phyloP scores from a whole-genome alignment of 805 yeast genomes.

The Komagataella mondaviorum region DNA sequence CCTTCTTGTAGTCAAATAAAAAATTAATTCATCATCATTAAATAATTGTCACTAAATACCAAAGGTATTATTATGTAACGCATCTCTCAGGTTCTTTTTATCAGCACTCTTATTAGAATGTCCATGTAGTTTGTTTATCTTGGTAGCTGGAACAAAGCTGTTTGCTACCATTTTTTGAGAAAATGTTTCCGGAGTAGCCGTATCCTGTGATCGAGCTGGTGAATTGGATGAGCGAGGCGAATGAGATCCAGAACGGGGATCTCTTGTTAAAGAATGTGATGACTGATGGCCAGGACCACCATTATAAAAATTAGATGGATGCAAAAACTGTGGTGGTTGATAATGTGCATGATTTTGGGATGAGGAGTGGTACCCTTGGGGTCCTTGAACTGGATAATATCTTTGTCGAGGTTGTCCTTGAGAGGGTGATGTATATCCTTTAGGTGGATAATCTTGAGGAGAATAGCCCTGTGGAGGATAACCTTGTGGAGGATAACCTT shows the following conservation, averaged over 20 bases:
- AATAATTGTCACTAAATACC: conserved; percentile 32
- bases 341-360: neutral
- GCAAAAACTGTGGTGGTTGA: neutral
- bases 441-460: neutral
- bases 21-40: neutral
- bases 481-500: neutral
- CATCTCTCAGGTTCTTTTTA: conserved; percentile 47
- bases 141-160: conserved; percentile 1
- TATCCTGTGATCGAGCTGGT: neutral
- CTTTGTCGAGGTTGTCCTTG: neutral
- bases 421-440: neutral
- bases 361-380: neutral
- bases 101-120: conserved; percentile 21
- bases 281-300: neutral
- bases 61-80: conserved; percentile 51
- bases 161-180: neutral
- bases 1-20: no score
- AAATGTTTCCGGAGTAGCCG: neutral
- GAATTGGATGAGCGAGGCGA: neutral
- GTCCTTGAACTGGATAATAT: neutral
- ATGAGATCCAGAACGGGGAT: neutral
- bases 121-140: conserved; percentile 33
- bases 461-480: neutral
- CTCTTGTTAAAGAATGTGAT: neutral
- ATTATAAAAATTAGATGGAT: neutral